Evolutionary conservation across 768 basidiomycete genomes (phyloP).

Genomic region (Chiua virens): DNA sequence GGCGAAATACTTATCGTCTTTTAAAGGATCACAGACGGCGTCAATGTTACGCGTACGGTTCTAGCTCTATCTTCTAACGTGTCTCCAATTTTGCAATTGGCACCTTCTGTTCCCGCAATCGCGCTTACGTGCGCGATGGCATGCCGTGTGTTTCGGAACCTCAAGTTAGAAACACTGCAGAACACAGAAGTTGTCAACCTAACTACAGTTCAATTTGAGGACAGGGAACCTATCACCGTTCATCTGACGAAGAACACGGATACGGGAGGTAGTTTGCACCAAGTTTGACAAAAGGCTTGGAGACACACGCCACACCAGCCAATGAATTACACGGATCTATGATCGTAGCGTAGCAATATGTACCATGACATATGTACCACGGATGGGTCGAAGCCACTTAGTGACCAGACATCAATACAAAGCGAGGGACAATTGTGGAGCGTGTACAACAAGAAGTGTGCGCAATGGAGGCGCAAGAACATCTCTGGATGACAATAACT

Average conservation of each 20-base stretch:
- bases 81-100: constrained; percentile 22
- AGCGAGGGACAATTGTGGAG: constrained; percentile 7
- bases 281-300: neutral
- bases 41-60: constrained; percentile 30
- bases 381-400: neutral
- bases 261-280: neutral
- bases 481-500: neutral
- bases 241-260: constrained; percentile 1
- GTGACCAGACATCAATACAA: constrained; percentile 13
- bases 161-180: constrained; percentile 19
- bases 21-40: constrained; percentile 32
- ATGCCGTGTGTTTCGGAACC: constrained; percentile 36
- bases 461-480: neutral
- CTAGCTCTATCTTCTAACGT: constrained; percentile 17
- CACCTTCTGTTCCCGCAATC: constrained; percentile 28
- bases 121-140: constrained; percentile 34
- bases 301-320: neutral
- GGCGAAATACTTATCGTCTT: neutral
- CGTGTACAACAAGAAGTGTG: neutral
- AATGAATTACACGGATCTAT: neutral
- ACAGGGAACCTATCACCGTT: neutral
- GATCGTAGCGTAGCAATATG: neutral
- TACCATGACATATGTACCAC: neutral
- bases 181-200: constrained; percentile 9
- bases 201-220: constrained; percentile 19